Evolutionary conservation across 257 asterid genomes (phyloP), one percentile per base, ranked within the genome.

Genomic region (Solanum habrochaites): DNA sequence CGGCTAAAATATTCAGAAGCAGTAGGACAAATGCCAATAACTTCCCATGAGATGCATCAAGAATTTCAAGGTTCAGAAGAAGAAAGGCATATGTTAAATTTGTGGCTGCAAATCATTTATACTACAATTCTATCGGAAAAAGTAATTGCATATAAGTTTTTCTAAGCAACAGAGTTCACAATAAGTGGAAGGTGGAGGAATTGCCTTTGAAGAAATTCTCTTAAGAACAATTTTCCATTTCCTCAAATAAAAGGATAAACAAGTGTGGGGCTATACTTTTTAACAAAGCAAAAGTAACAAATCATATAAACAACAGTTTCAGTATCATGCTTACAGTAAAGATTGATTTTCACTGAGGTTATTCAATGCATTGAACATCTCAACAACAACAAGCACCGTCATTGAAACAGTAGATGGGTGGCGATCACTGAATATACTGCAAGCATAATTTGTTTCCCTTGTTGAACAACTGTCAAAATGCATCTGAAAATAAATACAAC

Each of bases 291-390:
- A 78, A 70, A 47, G 35, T 43, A 45, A 78, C 21, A 78, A 78
- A 78, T 45, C n/a, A 45, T 66, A 45, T 27, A 29, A 78, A 47
- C 40, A 78, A 27, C 83, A 88, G 89, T 71, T 85, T 78, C 35
- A 39, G 43, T 39, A 31, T 75, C 21, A 43, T 87, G 93, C 99
- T 93, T 88, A 97, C 99, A 96, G 45, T 89, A 97, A 96, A 71
- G 99, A 97, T 87, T 97, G 99, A 89, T 97, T 97, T 93, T 97
- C 99, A 89, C 99, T 97, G 86, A 97, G 99, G 91, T 96, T 97
- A 93, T 97, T 97, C 93, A 97, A 88, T 73, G 99, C 99, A 35
- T 97, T 97, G 95, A 97, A 97, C 99, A 97, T 97, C 96, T 97
- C 99, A 73, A 97, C 99, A 14, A 95, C 98, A 88, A 96, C 99